Evolutionary conservation across 1,284 basidiomycete species (phyloP), one percentile per base, ranked within the genome.

Genomic region (Puccinia brachypodii): DNA sequence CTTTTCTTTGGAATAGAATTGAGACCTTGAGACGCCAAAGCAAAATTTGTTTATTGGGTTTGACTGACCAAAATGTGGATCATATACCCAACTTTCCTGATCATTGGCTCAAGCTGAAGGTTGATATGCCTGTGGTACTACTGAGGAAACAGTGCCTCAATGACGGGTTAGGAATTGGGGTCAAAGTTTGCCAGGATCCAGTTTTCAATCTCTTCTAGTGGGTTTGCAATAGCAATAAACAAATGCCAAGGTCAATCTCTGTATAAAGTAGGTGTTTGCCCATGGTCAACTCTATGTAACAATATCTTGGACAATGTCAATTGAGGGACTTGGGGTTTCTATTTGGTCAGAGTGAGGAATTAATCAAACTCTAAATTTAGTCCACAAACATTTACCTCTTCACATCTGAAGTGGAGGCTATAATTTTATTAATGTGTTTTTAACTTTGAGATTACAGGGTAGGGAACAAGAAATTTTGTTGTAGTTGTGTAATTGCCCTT

Each of bases 171-270:
- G 13, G 33, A 19, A 9, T 84, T 85, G 68, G 81, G 83, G 3
- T 87, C 86, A 76, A 68, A 73, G 2, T 82, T 88, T 9, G 68
- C 69, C 19, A 84, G 86, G 7, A 81, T 81, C 1, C 88, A 89
- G 83, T 88, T 88, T 83, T 88, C 88, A 19, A 83, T 89, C 0
- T 83, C 84, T 0, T 85, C 88, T 0, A 87, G 88, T 6, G n/a
- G n/a, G n/a, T 89, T 88, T 85, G 85, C 87, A 11, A 87, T 89
- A 76, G 87, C 85, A 6, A 88, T 89, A 82, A 89, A 89, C 83
- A 89, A 88, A 77, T 53, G 87, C 0, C 88, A 89, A 84, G 89
- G 89, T 0, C 88, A 89, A 81, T 88, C 88, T 19, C 83, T 87
- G 0, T 83, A 83, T 36, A 76, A 84, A 72, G 84, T 87, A 44